Conservation (phyloP, 148 eudicot genomes). For the Beta vulgaris region DNA sequence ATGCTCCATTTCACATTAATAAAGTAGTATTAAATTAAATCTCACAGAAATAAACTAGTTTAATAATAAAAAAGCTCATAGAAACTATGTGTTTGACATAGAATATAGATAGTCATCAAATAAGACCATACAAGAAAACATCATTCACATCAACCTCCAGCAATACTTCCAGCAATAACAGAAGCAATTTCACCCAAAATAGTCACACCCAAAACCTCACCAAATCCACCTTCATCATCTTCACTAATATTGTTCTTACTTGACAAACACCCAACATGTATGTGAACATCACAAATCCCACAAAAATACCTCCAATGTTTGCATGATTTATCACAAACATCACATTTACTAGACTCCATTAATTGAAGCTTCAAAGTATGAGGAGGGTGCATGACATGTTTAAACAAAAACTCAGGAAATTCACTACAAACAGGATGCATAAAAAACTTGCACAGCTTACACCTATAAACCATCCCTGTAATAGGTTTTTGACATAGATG, state of each 20-base stretch:
- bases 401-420: slow-evolving; percentile 4
- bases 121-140: background rate
- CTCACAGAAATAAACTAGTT: too few species aligned
- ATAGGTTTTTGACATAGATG: slow-evolving; percentile 8
- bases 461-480: slow-evolving; percentile 24
- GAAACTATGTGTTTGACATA: too few species aligned
- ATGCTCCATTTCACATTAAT: too few species aligned
- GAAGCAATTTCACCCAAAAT: too few species aligned
- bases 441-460: slow-evolving; percentile 15
- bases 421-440: slow-evolving; percentile 27
- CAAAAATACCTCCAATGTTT: slow-evolving; percentile 26
- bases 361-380: slow-evolving; percentile 12
- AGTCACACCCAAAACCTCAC: slow-evolving; percentile 1
- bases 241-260: background rate
- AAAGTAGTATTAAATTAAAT: too few species aligned
- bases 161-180: background rate
- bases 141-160: background rate
- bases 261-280: slow-evolving; percentile 28
- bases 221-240: slow-evolving; percentile 16
- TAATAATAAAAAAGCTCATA: too few species aligned
- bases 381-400: slow-evolving; percentile 10
- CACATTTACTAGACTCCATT: background rate
- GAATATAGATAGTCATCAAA: too few species aligned
- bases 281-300: slow-evolving; percentile 29
- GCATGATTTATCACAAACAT: slow-evolving; percentile 21